Conservation (phyloP, 257 asterid species). For the Striga asiatica region DNA sequence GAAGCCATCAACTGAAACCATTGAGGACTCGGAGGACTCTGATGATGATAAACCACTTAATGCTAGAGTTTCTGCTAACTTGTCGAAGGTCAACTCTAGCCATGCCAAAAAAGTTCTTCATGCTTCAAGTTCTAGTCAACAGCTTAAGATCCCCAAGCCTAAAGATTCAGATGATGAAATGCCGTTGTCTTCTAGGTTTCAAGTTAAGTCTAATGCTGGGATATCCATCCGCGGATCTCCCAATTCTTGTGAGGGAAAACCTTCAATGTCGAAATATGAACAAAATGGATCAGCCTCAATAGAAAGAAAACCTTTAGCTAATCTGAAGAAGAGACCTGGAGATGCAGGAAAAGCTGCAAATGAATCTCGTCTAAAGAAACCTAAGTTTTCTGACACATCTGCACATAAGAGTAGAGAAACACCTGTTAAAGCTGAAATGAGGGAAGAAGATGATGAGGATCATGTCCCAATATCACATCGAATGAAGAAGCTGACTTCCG, state of each 20-base stretch:
- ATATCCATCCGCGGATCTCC: conserved; percentile 30
- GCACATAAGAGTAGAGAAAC: conserved; percentile 27
- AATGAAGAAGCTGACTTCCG: conserved; percentile 33
- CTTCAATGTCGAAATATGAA: conserved; percentile 29
- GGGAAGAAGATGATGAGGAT: conserved; percentile 67
- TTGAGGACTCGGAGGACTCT: conserved; percentile 52
- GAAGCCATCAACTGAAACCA: conserved; percentile 27
- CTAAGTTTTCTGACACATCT: conserved; percentile 49
- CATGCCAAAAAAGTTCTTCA: conserved; percentile 28
- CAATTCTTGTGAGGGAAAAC: conserved; percentile 38
- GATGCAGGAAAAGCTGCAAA: conserved; percentile 37
- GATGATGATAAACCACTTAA: conserved; percentile 85
- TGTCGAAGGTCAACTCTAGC: conserved; percentile 29
- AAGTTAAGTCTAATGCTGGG: conserved; percentile 29
- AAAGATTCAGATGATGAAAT: conserved; percentile 81
- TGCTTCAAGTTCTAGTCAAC: conserved; percentile 28
- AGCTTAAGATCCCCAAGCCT: conserved; percentile 28
- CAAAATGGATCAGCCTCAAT: conserved; percentile 58
- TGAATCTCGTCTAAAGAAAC: conserved; percentile 44
- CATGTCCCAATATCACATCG: conserved; percentile 63
- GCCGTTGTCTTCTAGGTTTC: conserved; percentile 49
- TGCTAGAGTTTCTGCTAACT: conserved; percentile 30
- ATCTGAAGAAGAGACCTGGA: conserved; percentile 56
- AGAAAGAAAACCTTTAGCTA: conserved; percentile 36
- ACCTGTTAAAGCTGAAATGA: conserved; percentile 42